A percentile compares a stretch with the other conserved stretches of the same genome.
Conservation (phyloP, 257 asterid species). For the Ophiorrhiza pumila region DNA sequence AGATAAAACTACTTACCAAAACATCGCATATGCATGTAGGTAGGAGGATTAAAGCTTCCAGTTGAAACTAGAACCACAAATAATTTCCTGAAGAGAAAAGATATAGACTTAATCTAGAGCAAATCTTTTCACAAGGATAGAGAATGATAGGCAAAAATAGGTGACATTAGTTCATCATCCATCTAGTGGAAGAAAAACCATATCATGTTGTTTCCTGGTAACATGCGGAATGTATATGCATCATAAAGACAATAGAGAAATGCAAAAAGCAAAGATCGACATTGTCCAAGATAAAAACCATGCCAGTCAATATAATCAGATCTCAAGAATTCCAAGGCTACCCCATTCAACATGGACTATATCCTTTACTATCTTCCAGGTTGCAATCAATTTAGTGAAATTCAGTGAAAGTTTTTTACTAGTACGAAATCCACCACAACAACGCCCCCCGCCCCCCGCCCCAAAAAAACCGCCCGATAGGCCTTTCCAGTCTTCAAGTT, state of each 20-base stretch:
- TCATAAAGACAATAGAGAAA: neutral
- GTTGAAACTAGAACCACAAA: constrained; percentile 70
- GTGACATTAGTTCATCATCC: neutral
- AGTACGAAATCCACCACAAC: neutral
- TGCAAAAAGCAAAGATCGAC: neutral
- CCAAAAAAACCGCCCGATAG: no score
- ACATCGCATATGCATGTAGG: constrained; percentile 87
- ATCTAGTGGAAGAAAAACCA: neutral
- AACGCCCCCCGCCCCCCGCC: no score
- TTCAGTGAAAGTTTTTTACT: neutral
- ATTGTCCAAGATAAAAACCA: neutral
- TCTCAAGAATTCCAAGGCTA: neutral
- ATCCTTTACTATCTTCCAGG: neutral
- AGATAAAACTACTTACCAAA: constrained; percentile 46
- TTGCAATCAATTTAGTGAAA: neutral
- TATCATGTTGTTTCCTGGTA: neutral
- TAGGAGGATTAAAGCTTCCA: constrained; percentile 94
- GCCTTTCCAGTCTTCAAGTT: neutral
- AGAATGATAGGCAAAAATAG: neutral
- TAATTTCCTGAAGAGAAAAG: constrained; percentile 34
- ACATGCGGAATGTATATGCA: neutral
- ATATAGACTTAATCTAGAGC: neutral
- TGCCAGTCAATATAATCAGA: neutral
- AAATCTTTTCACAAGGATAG: neutral
- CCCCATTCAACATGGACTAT: neutral